These are phyloP conservation scores for Pestalotiopsis sp. DNA, from an alignment of 2,329 filamentous ascomycete species.

Conservation along the genomic window DNA sequence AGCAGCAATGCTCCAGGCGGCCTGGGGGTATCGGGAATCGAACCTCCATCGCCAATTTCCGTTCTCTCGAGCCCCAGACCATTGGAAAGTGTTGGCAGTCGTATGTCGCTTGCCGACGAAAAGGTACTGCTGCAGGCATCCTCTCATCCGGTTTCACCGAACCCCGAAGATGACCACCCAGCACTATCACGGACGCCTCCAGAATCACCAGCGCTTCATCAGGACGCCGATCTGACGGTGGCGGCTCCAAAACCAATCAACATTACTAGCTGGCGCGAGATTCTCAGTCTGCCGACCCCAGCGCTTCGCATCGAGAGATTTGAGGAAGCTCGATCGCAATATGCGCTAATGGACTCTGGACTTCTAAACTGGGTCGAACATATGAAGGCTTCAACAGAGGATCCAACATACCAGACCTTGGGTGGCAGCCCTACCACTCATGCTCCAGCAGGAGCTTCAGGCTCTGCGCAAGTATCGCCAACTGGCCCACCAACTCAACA, in stretches of 20 bases:
- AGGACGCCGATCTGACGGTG: conserved; percentile 16
- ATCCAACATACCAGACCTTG: conserved; percentile 30
- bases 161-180: conserved; percentile 40
- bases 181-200: conserved; percentile 18
- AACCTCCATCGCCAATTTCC: conserved; percentile 46
- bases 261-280: conserved; percentile 70
- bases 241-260: conserved; percentile 26
- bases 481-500: conserved; percentile 32
- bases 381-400: conserved; percentile 49
- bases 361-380: conserved; percentile 58
- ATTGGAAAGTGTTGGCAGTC: conserved; percentile 20
- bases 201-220: conserved; percentile 15
- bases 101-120: conserved; percentile 45
- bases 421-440: conserved; percentile 4
- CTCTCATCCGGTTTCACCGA: conserved; percentile 34
- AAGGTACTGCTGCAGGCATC: conserved; percentile 37
- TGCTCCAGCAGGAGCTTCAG: not conserved
- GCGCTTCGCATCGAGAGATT: conserved; percentile 73
- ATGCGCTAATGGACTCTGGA: conserved; percentile 73
- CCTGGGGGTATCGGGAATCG: conserved; percentile 27
- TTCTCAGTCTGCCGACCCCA: conserved; percentile 66
- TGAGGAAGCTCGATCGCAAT: conserved; percentile 69
- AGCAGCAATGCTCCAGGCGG: conserved; percentile 32
- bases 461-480: conserved; percentile 7
- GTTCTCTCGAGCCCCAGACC: conserved; percentile 26